These are phyloP conservation scores for Zasmidium citrigriseum DNA, from an alignment of 2,329 filamentous ascomycete species.

Conservation along the genomic window DNA sequence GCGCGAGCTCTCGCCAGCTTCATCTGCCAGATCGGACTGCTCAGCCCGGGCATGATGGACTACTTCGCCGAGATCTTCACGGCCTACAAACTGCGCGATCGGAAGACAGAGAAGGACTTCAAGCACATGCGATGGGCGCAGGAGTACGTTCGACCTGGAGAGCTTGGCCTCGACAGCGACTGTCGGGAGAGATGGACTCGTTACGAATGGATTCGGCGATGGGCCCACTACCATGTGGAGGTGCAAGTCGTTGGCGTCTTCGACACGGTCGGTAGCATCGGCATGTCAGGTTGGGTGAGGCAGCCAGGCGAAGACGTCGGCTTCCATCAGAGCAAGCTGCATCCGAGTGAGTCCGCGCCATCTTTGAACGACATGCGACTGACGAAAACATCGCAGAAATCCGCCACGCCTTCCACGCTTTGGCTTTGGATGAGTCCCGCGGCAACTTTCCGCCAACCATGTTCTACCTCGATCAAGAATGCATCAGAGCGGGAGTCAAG, in stretches of 20 bases:
- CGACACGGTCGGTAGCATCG: conserved; percentile 44
- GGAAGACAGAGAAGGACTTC: neutral
- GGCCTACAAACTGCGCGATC: conserved; percentile 18
- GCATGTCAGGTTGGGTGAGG: conserved; percentile 19
- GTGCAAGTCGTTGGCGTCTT: conserved; percentile 48
- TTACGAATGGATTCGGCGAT: conserved; percentile 13
- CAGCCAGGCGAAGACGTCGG: conserved; percentile 15
- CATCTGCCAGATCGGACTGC: conserved; percentile 28
- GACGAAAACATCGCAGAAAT: neutral
- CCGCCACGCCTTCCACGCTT: conserved; percentile 52
- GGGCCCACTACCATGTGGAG: conserved; percentile 23
- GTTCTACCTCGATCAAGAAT: conserved; percentile 38
- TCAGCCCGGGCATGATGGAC: conserved; percentile 23
- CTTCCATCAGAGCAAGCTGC: conserved; percentile 14
- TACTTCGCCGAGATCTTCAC: conserved; percentile 21
- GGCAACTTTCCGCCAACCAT: conserved; percentile 51
- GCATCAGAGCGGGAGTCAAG: conserved; percentile 18
- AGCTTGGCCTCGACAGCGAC: conserved; percentile 12
- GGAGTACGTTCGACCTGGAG: conserved; percentile 12
- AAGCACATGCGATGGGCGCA: neutral
- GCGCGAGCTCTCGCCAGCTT: conserved; percentile 33
- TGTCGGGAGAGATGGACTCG: conserved; percentile 4
- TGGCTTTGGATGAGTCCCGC: conserved; percentile 54
- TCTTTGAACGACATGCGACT: conserved; percentile 5
- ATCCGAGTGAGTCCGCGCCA: conserved; percentile 12